Evolutionary conservation across 352 stramenopile species (phyloP).

Genomic region (Thraustochytrium striatum): DNA sequence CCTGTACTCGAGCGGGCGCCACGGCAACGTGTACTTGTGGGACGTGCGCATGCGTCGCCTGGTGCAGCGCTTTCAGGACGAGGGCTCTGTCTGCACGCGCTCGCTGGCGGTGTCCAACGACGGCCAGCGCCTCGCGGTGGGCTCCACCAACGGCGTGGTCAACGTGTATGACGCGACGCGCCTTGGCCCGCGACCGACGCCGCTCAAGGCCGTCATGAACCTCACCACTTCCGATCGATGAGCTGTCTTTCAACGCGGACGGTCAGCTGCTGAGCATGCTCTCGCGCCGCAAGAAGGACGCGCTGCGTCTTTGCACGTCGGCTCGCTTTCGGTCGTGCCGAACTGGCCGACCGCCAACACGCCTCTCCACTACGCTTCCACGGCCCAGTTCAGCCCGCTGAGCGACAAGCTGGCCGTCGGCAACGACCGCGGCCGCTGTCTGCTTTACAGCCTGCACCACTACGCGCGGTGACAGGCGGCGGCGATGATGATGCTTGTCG

Average conservation of each 20-base stretch:
- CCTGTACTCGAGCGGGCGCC: slow-evolving; percentile 84
- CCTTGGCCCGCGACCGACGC: slow-evolving; percentile 46
- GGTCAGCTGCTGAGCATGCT: slow-evolving; percentile 89
- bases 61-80: slow-evolving; percentile 70
- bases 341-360: slow-evolving; percentile 96
- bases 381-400: slow-evolving; percentile 89
- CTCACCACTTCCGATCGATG: slow-evolving; percentile 72
- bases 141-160: slow-evolving; percentile 91
- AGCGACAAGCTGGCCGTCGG: slow-evolving; percentile 87
- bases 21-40: slow-evolving; percentile 94
- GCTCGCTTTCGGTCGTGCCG: slow-evolving; percentile 86
- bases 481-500: too few species aligned
- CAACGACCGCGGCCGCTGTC: slow-evolving; percentile 91
- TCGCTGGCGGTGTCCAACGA: slow-evolving; percentile 65
- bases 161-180: slow-evolving; percentile 84
- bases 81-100: slow-evolving; percentile 76
- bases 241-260: slow-evolving; percentile 59
- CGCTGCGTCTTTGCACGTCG: slow-evolving; percentile 91
- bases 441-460: slow-evolving; percentile 93
- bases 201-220: slow-evolving; percentile 92
- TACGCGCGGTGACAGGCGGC: too few species aligned
- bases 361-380: slow-evolving; percentile 91
- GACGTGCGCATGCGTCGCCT: slow-evolving; percentile 79
- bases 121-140: slow-evolving; percentile 78
- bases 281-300: slow-evolving; percentile 81